Base-by-base conservation (phyloP, 192 early-diverging fungal species). In the Jimgerdemannia flammicorona region DNA sequence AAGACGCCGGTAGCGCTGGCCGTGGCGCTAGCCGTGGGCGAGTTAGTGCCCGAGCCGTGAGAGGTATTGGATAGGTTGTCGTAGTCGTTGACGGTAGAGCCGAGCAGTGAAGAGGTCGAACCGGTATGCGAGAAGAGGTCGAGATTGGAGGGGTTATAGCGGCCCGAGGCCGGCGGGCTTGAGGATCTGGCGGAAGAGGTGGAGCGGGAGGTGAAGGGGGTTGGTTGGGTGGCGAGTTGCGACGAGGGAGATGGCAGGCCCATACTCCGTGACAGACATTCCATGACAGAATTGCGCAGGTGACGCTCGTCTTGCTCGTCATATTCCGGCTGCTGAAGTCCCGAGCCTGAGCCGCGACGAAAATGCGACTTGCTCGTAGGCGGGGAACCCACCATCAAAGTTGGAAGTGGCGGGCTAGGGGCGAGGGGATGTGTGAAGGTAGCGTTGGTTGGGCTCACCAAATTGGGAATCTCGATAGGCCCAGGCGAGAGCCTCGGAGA, bases 241-340 rank as follows among this genome's bases (percentile, higher is more conserved):
- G n/a, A 64, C 59, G 59, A 44, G 17, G 65, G 73, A 41, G 72
- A 73, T 8, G 66, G 19, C 3, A 89, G 75, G 14, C 90, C 93
- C 67, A 94, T 85, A 3, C 88, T 80, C 19, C 88, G 74, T 9
- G 90, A 82, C 4, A 94, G 85, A 74, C 89, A 90, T 20, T 80
- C 84, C 76, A 90, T 87, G 11, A 94, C 85, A 7, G 87, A 81
- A 40, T 89, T 88, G 44, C 86, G 80, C 19, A 94, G 70, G 69
- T 89, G 78, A 42, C 69, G 76, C 72, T 93, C 86, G 72, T 91
- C 87, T 39, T 89, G 87, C 18, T 84, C 77, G 70, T 74, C 82
- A 59, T 83, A 81, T 66, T 90, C 89, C 19, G 73, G 75, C 17
- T 75, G 19, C 70, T 69, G 59, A 1, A 79, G 71, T 49, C 74